Conservation (phyloP, 331 rosid genomes). For the Dryas integrifolia region DNA sequence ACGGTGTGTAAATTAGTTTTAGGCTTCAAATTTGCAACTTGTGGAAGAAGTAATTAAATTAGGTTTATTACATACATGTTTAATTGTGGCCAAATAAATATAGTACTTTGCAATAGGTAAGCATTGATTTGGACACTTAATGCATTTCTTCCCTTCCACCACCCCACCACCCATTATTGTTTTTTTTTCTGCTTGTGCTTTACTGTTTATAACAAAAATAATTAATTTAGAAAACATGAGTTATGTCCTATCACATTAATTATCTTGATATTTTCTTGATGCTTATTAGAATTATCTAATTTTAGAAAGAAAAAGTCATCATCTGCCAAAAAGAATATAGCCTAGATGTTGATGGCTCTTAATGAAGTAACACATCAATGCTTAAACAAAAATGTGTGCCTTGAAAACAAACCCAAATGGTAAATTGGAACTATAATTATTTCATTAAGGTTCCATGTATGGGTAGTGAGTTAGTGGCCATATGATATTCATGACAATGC, state of each 20-base stretch:
- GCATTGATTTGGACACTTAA: neutral
- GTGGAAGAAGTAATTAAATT: neutral
- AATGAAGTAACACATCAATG: neutral
- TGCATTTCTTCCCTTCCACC: neutral
- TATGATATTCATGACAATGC: conserved; percentile 7
- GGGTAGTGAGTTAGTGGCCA: conserved; percentile 10
- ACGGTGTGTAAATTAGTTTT: neutral
- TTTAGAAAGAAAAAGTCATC: neutral
- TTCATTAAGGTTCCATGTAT: neutral
- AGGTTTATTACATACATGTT: neutral
- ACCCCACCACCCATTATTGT: neutral
- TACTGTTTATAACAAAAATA: neutral
- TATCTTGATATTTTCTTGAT: neutral
- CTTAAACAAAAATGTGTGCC: neutral
- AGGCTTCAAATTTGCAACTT: neutral
- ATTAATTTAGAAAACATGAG: neutral
- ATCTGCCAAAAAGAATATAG: neutral
- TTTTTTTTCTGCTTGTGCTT: neutral
- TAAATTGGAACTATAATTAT: neutral
- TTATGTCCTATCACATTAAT: neutral
- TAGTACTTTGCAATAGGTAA: neutral
- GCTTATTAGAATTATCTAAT: too few species aligned
- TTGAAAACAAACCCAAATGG: neutral
- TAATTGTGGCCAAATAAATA: neutral
- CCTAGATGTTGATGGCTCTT: neutral